Conservation (phyloP, 305 asterid genomes). For the Fraxinus sp. region DNA sequence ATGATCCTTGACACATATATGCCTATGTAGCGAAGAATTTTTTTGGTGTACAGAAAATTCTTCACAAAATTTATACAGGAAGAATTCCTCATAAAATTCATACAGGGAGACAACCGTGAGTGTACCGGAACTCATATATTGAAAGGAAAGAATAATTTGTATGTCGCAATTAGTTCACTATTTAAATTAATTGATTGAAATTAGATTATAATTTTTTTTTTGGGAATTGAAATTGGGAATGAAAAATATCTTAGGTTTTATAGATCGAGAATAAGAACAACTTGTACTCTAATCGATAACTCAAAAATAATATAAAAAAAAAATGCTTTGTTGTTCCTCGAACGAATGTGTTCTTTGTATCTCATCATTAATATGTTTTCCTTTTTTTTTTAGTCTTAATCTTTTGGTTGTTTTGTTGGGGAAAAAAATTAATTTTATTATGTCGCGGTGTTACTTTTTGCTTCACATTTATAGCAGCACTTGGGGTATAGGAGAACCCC, state of each 20-base stretch:
- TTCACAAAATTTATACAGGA: too few relatives aligned
- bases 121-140: too few relatives aligned
- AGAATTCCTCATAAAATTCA: too few relatives aligned
- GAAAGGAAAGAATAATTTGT: not conserved
- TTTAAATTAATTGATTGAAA: not conserved
- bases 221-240: not conserved
- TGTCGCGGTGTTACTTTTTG: not conserved
- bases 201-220: not conserved
- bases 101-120: too few relatives aligned
- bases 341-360: not conserved
- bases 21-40: too few relatives aligned
- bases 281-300: not conserved
- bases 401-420: not conserved
- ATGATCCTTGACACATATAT: too few relatives aligned
- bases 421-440: too few relatives aligned
- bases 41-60: too few relatives aligned
- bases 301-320: too few relatives aligned
- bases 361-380: too few relatives aligned
- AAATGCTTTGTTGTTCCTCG: not conserved
- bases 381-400: not conserved
- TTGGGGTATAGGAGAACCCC: too few relatives aligned
- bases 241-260: not conserved
- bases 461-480: not conserved
- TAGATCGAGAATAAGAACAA: not conserved
- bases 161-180: conserved; percentile 12